Percentiles rank a stretch among this genome's conserved stretches.
Evolutionary conservation across 2,329 filamentous ascomycete genomes (phyloP).

Genomic region (Sphaerulina populicola): DNA sequence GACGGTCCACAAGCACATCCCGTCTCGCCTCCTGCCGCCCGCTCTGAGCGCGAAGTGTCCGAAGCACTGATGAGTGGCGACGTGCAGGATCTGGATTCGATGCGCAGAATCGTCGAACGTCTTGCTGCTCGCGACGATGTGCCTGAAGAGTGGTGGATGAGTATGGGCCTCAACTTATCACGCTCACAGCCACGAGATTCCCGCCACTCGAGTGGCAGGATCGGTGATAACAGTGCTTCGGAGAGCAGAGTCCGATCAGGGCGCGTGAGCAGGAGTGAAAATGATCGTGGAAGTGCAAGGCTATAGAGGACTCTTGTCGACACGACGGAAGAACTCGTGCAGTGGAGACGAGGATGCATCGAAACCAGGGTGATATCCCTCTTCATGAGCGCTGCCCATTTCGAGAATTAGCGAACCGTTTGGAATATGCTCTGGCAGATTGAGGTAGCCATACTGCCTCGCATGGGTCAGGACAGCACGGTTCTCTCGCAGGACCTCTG

Average conservation of each 20-base stretch:
- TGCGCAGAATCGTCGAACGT: slow-evolving; percentile 64
- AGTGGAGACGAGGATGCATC: neutral
- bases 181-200: slow-evolving; percentile 18
- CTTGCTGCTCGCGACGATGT: slow-evolving; percentile 65
- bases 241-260: neutral
- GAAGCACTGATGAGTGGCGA: slow-evolving; percentile 23
- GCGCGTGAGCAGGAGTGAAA: neutral
- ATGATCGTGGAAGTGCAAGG: slow-evolving; percentile 7
- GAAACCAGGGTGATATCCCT: neutral
- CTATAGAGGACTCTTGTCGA: slow-evolving; percentile 2
- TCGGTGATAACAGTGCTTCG: slow-evolving; percentile 2
- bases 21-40: slow-evolving; percentile 23
- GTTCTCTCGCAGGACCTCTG: no score
- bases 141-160: slow-evolving; percentile 70
- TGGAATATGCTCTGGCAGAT: no score
- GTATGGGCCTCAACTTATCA: slow-evolving; percentile 35
- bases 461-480: no score
- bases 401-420: neutral
- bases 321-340: neutral
- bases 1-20: slow-evolving; percentile 24
- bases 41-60: slow-evolving; percentile 19
- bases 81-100: slow-evolving; percentile 47
- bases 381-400: neutral
- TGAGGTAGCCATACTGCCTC: no score
- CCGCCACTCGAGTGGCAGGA: slow-evolving; percentile 1